Evolutionary conservation across 2,329 filamentous ascomycete genomes (phyloP).

Genomic region (Monilinia fructigena): DNA sequence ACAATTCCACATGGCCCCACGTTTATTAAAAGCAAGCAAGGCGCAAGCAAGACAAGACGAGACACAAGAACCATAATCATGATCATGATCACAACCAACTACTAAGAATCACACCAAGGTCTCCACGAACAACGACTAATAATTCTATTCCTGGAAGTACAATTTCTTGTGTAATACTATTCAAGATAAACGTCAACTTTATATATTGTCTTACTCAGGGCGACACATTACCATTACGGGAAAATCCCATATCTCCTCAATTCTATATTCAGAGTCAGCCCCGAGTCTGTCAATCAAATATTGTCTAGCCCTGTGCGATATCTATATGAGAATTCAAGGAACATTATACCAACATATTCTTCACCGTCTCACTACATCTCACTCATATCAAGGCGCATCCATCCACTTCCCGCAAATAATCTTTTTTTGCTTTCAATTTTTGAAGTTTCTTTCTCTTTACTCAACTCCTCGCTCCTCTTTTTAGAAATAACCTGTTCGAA

Average conservation of each 20-base stretch:
- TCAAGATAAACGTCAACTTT: no score
- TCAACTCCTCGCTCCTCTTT: background rate
- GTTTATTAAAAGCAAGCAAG: constrained; percentile 11
- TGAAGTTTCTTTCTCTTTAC: background rate
- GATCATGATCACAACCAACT: background rate
- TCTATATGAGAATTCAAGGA: constrained; percentile 1
- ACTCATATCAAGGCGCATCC: constrained; percentile 10
- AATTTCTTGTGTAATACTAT: no score
- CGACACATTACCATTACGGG: background rate
- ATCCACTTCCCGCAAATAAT: background rate
- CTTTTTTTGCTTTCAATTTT: background rate
- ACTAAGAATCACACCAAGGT: background rate
- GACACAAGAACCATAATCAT: background rate
- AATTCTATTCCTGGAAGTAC: background rate
- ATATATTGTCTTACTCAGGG: no score
- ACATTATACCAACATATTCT: constrained; percentile 5
- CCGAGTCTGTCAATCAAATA: constrained; percentile 5
- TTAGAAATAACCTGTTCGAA: background rate
- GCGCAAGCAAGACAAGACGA: constrained; percentile 14
- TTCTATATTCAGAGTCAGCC: constrained; percentile 8
- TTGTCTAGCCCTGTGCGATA: background rate
- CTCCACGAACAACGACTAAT: background rate
- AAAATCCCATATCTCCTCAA: background rate
- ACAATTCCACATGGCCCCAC: constrained; percentile 12
- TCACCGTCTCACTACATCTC: constrained; percentile 19